These are phyloP conservation scores for Colletotrichum australisinense DNA, from an alignment of 2,329 filamentous ascomycete genomes.

Conservation along the genomic window DNA sequence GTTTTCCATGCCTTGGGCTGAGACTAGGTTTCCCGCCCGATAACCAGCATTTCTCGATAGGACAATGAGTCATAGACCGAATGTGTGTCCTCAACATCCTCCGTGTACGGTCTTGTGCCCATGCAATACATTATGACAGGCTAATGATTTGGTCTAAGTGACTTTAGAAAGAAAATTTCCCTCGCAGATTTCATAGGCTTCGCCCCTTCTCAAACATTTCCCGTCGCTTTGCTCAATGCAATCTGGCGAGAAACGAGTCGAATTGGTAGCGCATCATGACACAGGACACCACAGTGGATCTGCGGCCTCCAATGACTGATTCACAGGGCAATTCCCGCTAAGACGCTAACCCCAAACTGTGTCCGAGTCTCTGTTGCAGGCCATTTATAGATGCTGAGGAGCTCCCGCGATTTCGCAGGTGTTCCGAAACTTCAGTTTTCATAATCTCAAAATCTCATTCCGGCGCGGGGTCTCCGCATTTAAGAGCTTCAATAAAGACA, in stretches of 20 bases:
- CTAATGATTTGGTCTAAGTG: too few species aligned
- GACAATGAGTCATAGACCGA: too few species aligned
- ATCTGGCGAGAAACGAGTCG: neutral
- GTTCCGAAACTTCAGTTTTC: neutral
- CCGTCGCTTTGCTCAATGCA: neutral
- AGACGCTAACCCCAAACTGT: constrained; percentile 8
- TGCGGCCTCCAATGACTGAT: neutral
- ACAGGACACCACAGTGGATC: neutral
- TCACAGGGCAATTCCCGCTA: neutral
- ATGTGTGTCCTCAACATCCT: too few species aligned
- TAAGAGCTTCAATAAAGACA: neutral
- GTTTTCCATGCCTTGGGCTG: too few species aligned
- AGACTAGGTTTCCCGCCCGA: too few species aligned
- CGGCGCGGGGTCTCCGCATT: neutral
- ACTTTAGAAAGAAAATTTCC: too few species aligned
- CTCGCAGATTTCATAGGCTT: too few species aligned
- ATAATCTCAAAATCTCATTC: neutral
- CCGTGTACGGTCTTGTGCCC: too few species aligned
- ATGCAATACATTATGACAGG: too few species aligned
- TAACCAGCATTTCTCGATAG: too few species aligned
- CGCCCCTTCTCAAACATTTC: neutral
- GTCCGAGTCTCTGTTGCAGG: neutral
- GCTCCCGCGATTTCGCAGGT: neutral
- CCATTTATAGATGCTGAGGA: neutral
- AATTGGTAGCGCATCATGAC: neutral